Conservation (phyloP, 148 eudicot species). For the Camellia lanceoleosa region DNA sequence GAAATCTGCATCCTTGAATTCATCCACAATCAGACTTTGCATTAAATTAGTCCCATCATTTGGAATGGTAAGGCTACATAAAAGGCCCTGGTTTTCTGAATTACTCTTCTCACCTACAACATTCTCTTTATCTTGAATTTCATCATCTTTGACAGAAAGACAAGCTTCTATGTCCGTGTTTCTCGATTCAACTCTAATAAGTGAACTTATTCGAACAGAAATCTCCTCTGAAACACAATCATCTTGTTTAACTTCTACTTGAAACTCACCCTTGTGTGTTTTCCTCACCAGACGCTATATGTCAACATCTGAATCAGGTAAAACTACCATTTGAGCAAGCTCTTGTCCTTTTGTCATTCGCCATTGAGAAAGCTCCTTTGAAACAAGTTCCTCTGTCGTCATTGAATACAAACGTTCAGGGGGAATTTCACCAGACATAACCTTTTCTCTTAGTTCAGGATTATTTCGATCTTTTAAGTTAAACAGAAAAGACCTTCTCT, state of each 20-base stretch:
- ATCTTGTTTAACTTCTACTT: conserved; percentile 79
- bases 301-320: conserved; percentile 77
- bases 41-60: conserved; percentile 77
- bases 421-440: conserved; percentile 77
- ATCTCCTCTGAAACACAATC: conserved; percentile 53
- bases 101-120: conserved; percentile 23
- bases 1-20: conserved; percentile 61
- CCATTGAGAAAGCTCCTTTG: conserved; percentile 95
- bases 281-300: conserved; percentile 87
- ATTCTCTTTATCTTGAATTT: conserved; percentile 22
- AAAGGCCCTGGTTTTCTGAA: conserved; percentile 34
- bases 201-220: conserved; percentile 31
- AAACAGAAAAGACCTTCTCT: conserved; percentile 84
- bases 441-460: conserved; percentile 84
- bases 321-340: conserved; percentile 70
- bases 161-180: conserved; percentile 21
- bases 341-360: conserved; percentile 93
- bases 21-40: conserved; percentile 91
- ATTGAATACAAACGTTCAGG: conserved; percentile 88
- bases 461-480: conserved; percentile 89
- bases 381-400: conserved; percentile 99
- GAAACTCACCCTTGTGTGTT: conserved; percentile 95
- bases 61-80: conserved; percentile 66
- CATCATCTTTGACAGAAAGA: conserved; percentile 28
- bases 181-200: conserved; percentile 29